phyloP scores from a whole-genome alignment of 495 filamentous ascomycete genomes.

The Penicillium cosmopolitanum region DNA sequence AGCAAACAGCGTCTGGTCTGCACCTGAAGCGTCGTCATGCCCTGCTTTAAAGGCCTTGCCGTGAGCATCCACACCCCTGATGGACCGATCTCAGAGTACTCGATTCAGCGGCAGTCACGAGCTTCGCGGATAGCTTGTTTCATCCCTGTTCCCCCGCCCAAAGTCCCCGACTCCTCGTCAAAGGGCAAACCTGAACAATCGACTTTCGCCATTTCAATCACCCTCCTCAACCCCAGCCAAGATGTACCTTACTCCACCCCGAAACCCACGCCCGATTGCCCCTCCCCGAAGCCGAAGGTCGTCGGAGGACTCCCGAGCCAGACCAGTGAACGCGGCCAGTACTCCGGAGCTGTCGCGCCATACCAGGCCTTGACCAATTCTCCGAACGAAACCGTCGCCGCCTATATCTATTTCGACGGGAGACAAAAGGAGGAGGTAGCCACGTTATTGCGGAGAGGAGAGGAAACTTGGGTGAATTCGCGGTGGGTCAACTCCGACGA shows the following conservation, averaged over 20 bases:
- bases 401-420: conserved; percentile 99
- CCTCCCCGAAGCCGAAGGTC: conserved; percentile 74
- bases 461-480: conserved; percentile 99
- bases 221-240: conserved; percentile 84
- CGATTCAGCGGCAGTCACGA: conserved; percentile 90
- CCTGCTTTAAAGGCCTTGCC: conserved; percentile 96
- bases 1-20: conserved; percentile 11
- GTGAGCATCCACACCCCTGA: conserved; percentile 94
- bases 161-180: conserved; percentile 66
- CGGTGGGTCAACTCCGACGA: conserved; percentile 95
- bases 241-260: conserved; percentile 88
- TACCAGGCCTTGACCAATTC: conserved; percentile 89
- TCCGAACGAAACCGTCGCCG: conserved; percentile 93
- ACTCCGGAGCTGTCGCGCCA: conserved; percentile 65
- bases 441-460: conserved; percentile 86
- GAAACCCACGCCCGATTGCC: conserved; percentile 70
- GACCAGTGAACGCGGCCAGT: conserved; percentile 56
- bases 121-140: conserved; percentile 92
- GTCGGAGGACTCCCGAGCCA: conserved; percentile 72
- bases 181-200: conserved; percentile 82
- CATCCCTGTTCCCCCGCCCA: conserved; percentile 90
- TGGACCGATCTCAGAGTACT: conserved; percentile 87
- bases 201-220: conserved; percentile 96
- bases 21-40: conserved; percentile 59
- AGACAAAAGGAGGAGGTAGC: conserved; percentile 95